Evolutionary conservation across 345 rosid species (phyloP).

Genomic region (Eucalyptus marginata): DNA sequence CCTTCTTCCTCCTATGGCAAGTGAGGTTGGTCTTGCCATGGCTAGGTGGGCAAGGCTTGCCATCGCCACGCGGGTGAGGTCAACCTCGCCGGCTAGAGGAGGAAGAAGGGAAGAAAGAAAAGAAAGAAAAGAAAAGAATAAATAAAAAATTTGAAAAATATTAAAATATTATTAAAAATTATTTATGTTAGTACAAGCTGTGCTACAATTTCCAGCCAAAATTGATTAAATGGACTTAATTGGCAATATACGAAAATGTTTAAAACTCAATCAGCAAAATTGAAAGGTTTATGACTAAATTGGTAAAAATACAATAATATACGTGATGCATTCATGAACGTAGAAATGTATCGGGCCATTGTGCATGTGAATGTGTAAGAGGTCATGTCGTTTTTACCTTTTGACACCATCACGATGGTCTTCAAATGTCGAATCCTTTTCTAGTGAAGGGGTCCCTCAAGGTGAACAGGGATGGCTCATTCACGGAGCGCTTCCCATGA

Average conservation of each 20-base stretch:
- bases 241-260: fast-evolving
- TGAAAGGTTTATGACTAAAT: neutral
- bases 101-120: neutral
- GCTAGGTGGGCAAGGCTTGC: neutral
- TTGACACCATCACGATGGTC: neutral
- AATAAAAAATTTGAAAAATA: too few species aligned
- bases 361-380: neutral
- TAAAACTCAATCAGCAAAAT: too few species aligned
- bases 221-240: neutral
- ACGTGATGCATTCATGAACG: neutral
- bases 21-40: neutral
- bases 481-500: neutral
- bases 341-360: neutral
- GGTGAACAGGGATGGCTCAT: neutral
- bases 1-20: neutral
- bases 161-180: too few species aligned
- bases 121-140: too few species aligned
- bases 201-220: neutral
- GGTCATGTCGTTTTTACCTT: neutral
- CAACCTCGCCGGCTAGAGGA: fast-evolving
- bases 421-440: neutral
- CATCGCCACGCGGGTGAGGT: fast-evolving
- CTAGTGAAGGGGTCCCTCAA: neutral
- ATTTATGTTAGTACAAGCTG: neutral
- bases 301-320: neutral